Evolutionary conservation across 441 rosid species (phyloP).

Genomic region (Pelargonium fulgidum): DNA sequence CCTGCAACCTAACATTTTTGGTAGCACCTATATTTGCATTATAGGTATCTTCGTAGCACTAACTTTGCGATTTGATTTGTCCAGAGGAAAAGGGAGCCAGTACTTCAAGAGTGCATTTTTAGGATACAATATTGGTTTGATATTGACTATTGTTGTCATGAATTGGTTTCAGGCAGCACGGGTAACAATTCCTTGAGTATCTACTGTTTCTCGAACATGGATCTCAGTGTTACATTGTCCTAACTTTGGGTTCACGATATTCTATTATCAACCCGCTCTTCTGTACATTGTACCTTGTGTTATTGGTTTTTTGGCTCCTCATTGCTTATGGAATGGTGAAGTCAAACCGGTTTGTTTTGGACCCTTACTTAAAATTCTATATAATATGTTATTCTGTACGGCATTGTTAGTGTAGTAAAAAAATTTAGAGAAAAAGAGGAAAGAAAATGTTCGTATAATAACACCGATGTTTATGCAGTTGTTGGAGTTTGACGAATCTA

Average conservation of each 20-base stretch:
- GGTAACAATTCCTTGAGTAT: conserved; percentile 28
- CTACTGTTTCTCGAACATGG: neutral
- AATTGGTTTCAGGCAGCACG: conserved; percentile 99
- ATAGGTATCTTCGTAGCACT: conserved; percentile 93
- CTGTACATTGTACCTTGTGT: conserved; percentile 86
- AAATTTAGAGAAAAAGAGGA: no score
- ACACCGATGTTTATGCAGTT: conserved; percentile 40
- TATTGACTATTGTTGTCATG: conserved; percentile 87
- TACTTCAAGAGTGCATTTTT: conserved; percentile 91
- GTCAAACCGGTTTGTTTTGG: conserved; percentile 66
- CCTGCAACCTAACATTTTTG: neutral
- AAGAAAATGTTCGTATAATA: no score
- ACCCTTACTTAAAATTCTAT: neutral
- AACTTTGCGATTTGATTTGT: conserved; percentile 82
- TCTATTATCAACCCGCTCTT: conserved; percentile 69
- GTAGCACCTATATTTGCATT: neutral
- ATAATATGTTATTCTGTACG: neutral
- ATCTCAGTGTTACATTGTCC: neutral
- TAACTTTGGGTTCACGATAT: conserved; percentile 8
- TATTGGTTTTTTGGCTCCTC: conserved; percentile 85
- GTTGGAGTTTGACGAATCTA: conserved; percentile 85
- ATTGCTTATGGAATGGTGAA: conserved; percentile 82
- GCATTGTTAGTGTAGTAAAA: no score
- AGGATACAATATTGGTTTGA: conserved; percentile 65
- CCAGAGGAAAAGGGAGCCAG: conserved; percentile 73